A percentile compares a stretch with the other conserved stretches of the same genome.
These are phyloP conservation scores for Aspergillus thermomutatus DNA, from an alignment of 2,329 filamentous ascomycete genomes.

Conservation along the genomic window DNA sequence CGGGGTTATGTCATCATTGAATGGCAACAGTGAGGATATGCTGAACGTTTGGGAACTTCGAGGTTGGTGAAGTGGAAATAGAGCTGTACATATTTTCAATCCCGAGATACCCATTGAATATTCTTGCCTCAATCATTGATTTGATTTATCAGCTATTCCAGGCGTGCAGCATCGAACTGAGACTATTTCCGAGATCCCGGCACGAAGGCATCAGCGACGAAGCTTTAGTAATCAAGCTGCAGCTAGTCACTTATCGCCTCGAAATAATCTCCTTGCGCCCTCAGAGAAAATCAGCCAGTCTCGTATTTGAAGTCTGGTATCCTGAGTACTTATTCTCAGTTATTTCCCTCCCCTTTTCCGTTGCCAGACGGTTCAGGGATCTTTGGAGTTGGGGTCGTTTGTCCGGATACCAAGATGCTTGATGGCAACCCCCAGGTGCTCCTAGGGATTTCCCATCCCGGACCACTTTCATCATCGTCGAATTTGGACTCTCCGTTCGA, in stretches of 20 bases:
- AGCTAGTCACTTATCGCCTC: neutral
- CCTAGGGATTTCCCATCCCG: constrained; percentile 28
- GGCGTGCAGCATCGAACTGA: neutral
- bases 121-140: neutral
- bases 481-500: constrained; percentile 23
- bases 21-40: neutral
- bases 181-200: neutral
- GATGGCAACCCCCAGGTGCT: constrained; percentile 34
- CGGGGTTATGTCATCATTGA: neutral
- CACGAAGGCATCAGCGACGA: neutral
- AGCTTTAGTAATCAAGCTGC: neutral
- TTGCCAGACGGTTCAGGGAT: constrained; percentile 18
- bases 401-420: constrained; percentile 30
- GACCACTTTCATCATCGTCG: constrained; percentile 26
- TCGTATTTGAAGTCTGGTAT: neutral
- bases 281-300: neutral
- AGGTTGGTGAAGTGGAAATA: neutral
- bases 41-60: neutral
- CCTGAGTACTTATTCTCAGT: neutral
- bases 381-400: constrained; percentile 19
- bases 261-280: neutral
- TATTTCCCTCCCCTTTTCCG: neutral
- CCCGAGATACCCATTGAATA: neutral
- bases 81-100: neutral
- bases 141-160: neutral